Evolutionary conservation across 306 rosid species (phyloP).

Genomic region (Luffa aegyptiaca): DNA sequence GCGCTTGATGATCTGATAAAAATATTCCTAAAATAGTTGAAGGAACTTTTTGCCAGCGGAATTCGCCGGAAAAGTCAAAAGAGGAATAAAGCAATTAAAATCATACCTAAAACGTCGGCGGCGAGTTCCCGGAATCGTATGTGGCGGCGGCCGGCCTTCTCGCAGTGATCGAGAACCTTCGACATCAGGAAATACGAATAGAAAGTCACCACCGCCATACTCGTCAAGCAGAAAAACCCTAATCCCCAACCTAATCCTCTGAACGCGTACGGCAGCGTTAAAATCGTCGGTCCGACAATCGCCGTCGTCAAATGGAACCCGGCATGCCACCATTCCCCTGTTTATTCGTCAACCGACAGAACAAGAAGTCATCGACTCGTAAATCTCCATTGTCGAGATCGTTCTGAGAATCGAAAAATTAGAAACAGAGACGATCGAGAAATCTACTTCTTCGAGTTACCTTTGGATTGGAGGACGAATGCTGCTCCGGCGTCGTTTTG

Average conservation of each 20-base stretch:
- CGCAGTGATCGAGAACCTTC: conserved; percentile 66
- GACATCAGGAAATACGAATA: conserved; percentile 68
- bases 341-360: not conserved
- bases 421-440: not conserved
- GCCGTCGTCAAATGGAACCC: conserved; percentile 86
- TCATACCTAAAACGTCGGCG: conserved; percentile 49
- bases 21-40: not conserved
- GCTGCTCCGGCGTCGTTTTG: conserved; percentile 63
- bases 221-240: conserved; percentile 42
- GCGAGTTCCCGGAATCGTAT: conserved; percentile 87
- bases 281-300: conserved; percentile 71
- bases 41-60: not conserved
- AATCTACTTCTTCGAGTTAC: conserved; percentile 3
- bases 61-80: not conserved
- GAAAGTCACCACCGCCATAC: conserved; percentile 68
- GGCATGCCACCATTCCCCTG: conserved; percentile 50
- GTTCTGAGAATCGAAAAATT: not conserved
- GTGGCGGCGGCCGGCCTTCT: conserved; percentile 61
- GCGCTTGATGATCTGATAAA: not conserved
- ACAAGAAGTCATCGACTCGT: not conserved
- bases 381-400: not conserved
- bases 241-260: conserved; percentile 68
- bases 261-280: conserved; percentile 75
- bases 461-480: conserved; percentile 84
- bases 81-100: not conserved